Evolutionary conservation across 1,284 basidiomycete genomes (phyloP), one percentile per base, ranked within the genome.

Genomic region (Anthracocystis walkeri): DNA sequence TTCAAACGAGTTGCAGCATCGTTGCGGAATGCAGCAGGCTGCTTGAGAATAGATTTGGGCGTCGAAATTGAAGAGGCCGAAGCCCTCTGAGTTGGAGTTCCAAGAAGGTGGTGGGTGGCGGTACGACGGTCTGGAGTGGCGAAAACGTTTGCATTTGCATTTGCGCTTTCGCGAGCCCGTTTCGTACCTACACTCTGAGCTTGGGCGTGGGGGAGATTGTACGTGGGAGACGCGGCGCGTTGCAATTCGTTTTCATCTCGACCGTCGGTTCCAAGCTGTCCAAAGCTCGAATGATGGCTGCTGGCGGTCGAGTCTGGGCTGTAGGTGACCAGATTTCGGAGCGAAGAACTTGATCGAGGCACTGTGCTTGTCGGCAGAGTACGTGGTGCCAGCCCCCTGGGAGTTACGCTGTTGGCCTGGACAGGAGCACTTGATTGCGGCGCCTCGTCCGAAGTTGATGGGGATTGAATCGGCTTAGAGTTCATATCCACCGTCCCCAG

Each of bases 41-140:
- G 72, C 52, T 75, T 75, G 51, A 75, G 66, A 21, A 75, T 75
- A 0, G 72, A 75, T 40, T 65, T 75, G 25, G 72, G 72, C 14
- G 72, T 75, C 55, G 72, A 69, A 6, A 65, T 31, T 3, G 52
- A 65, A 10, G 63, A 66, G 3, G 20, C 44, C 40, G 72, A 75
- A 8, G 59, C 66, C 23, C 56, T 51, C 7, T 56, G 72, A 23
- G 72, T 75, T 21, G 72, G 56, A 7, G 72, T 69, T 7, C 54
- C 62, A 18, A 71, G 21, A 10, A 50, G 53, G 25, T 63, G 60
- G n/a, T 58, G 40, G 1, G 62, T 58, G 11, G 56, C 51, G 16
- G 56, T 46, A 4, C 63, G 68, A 42, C 70, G 70, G 38, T 53
- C 65, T 27, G 72, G 72, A 25, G 72, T 75, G 8, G 65, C 61